Evolutionary conservation across 768 basidiomycete genomes (phyloP), one percentile per base, ranked within the genome.

Genomic region (Boletus sp.): DNA sequence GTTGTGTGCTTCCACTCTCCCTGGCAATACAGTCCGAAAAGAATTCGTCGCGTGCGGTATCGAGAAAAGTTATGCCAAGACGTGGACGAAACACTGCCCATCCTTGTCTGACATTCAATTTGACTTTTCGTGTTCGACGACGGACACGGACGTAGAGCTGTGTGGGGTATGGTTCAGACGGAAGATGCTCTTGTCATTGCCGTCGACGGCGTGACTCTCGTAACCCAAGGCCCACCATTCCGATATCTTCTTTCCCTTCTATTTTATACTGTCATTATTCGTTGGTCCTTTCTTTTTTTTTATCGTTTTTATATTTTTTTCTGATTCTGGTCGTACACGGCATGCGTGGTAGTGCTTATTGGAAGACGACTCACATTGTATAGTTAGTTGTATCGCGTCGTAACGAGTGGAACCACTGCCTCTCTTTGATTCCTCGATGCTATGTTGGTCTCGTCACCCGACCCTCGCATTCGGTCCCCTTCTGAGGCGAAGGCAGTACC

Each of bases 131-230:
- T 61, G 60, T 23, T 59, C 68, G 43, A 55, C 57, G 50, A 42
- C 49, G 6, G 68, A 71, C 1, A 47, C 46, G 25, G 70, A 70
- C 19, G 50, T 68, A 34, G 70, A 65, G 7, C 53, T 70, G 21
- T 70, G 70, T 42, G 69, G 70, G 32, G 54, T 70, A 32, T 70
- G 69, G 69, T 70, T 70, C 23, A 58, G 61, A 39, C 59, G 68
- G 21, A 71, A 56, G 53, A 37, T 57, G 17, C 50, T 53, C 6
- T 15, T 19, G 60, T 53, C 44, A 19, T 21, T 44, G 10, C 54
- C 29, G 15, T 35, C 15, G 40, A 9, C 5, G 37, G 8, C 17
- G 42, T 62, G 43, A 63, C 14, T 19, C 15, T 32, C 4, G 25
- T 4, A 10, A 17, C 3, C 41, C 19, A 29, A 5, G 33, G 15